Conservation (phyloP, 305 asterid species). For the Galium porrigens region DNA sequence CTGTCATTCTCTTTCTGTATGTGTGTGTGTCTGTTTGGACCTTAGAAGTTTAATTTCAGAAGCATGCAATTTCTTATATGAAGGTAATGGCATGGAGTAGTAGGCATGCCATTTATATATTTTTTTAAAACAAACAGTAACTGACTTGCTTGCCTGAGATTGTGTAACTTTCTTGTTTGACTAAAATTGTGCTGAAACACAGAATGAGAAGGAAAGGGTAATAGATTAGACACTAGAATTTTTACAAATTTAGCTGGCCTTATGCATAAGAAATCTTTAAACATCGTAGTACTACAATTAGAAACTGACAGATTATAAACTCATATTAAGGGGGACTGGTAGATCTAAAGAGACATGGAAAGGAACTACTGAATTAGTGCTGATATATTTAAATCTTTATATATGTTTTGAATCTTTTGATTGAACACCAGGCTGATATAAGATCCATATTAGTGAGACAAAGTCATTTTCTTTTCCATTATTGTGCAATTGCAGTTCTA, state of each 20-base stretch:
- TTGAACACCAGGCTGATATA: not conserved
- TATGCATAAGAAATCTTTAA: too few relatives aligned
- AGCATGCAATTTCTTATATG: not conserved
- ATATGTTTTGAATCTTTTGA: not conserved
- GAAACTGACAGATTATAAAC: too few relatives aligned
- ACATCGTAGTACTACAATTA: too few relatives aligned
- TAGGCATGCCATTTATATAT: not conserved
- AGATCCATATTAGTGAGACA: not conserved
- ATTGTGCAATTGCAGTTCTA: slow-evolving; percentile 42
- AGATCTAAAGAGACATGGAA: not conserved
- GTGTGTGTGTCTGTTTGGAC: not conserved
- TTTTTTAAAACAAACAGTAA: not conserved
- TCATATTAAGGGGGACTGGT: too few relatives aligned
- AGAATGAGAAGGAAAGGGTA: not conserved
- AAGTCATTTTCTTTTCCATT: not conserved
- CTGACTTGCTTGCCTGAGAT: slow-evolving; percentile 2
- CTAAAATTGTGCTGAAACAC: slow-evolving; percentile 6
- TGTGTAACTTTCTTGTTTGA: slow-evolving; percentile 1
- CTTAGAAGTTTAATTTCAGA: not conserved
- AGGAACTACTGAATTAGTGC: not conserved
- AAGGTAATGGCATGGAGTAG: not conserved
- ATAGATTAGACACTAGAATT: too few relatives aligned
- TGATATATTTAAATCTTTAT: not conserved
- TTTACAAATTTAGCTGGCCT: too few relatives aligned
- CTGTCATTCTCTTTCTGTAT: not conserved